Percentiles rank a stretch among this genome's conserved stretches.
These are phyloP conservation scores for Pouteria glomerata DNA, from an alignment of 148 eudicot species.

Conservation along the genomic window DNA sequence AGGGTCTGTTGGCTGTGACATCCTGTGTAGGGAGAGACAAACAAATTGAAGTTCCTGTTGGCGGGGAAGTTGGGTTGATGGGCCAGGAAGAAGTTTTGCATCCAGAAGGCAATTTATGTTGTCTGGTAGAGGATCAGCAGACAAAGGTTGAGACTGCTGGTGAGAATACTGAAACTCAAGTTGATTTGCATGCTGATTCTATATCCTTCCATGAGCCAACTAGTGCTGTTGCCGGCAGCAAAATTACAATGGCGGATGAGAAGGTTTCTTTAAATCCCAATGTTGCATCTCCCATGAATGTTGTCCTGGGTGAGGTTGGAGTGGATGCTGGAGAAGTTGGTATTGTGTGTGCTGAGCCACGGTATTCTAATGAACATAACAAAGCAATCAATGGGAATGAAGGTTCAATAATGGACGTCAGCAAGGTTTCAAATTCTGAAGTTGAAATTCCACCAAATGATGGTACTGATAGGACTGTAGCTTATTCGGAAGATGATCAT, in stretches of 20 bases:
- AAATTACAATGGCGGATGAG: neutral
- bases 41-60: constrained; percentile 12
- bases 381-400: neutral
- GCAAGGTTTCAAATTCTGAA: neutral
- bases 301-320: neutral
- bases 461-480: constrained; percentile 1
- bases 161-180: neutral
- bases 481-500: constrained; percentile 5
- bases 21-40: neutral
- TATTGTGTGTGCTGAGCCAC: constrained; percentile 2
- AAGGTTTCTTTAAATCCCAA: neutral
- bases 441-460: constrained; percentile 10
- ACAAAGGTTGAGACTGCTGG: constrained; percentile 11
- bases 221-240: neutral
- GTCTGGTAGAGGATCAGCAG: constrained; percentile 12
- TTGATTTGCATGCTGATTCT: constrained; percentile 8
- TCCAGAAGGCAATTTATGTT: neutral
- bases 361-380: constrained; percentile 8
- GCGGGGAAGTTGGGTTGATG: constrained; percentile 15
- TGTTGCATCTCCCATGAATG: constrained; percentile 4
- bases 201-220: neutral
- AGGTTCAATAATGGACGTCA: neutral
- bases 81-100: constrained; percentile 6
- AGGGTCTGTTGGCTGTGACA: neutral
- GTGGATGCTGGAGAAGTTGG: neutral